These are phyloP conservation scores for Aristolochia contorta DNA, from an alignment of 164 flowering plant species.

Conservation along the genomic window DNA sequence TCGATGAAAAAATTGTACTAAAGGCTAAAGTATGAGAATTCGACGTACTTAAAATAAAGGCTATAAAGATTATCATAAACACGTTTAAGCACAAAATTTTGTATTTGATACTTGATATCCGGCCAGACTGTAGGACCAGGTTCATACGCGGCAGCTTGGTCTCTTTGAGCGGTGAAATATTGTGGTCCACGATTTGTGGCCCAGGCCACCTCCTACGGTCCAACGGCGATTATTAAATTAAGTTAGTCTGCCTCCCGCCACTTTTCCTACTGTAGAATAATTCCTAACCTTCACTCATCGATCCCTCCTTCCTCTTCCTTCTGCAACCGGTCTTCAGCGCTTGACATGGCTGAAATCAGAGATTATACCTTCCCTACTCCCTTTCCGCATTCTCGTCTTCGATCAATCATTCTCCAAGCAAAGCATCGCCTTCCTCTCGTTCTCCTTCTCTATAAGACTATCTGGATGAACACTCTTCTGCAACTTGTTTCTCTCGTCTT, in stretches of 20 bases:
- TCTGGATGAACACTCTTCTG: not conserved
- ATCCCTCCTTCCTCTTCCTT: constrained; percentile 3
- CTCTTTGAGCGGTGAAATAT: no score
- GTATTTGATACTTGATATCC: no score
- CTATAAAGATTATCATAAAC: no score
- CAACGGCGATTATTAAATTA: no score
- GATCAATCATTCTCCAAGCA: constrained; percentile 21
- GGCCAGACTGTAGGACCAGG: no score
- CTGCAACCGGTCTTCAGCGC: not conserved
- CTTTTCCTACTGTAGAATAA: constrained; percentile 8
- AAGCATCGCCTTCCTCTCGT: constrained; percentile 21
- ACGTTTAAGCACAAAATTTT: no score
- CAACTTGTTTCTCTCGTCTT: not conserved
- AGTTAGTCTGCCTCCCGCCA: constrained; percentile 6
- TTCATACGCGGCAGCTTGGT: no score
- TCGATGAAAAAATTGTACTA: no score
- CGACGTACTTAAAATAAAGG: no score
- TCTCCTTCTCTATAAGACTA: constrained; percentile 3
- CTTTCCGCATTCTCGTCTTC: constrained; percentile 7
- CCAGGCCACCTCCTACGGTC: no score
- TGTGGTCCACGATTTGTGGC: not conserved
- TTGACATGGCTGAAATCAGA: constrained; percentile 13
- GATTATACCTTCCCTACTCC: constrained; percentile 37
- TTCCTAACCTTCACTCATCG: constrained; percentile 24
- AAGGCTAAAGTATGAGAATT: no score